Evolutionary conservation across 2,329 filamentous ascomycete genomes (phyloP).

Genomic region (Harringtonia aguacate): DNA sequence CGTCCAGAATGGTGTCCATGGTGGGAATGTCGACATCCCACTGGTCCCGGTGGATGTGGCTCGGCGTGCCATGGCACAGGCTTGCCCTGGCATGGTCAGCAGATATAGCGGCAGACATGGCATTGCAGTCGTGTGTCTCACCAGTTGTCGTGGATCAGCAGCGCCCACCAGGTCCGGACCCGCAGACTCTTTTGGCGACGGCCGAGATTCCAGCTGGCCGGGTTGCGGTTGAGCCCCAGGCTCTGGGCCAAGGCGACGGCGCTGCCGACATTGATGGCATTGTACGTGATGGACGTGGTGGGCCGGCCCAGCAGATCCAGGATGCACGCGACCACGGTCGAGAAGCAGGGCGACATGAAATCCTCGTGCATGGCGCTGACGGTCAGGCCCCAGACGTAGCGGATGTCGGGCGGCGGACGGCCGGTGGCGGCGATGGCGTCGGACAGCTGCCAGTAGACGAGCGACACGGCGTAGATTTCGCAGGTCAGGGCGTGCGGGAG

Average conservation of each 20-base stretch:
- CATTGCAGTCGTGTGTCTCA: background rate
- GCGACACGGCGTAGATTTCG: slow-evolving; percentile 3
- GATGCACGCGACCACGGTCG: slow-evolving; percentile 3
- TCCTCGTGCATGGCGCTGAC: slow-evolving; percentile 5
- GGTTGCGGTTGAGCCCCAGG: slow-evolving; percentile 3
- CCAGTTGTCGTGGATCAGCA: slow-evolving; percentile 5
- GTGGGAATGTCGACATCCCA: slow-evolving; percentile 1
- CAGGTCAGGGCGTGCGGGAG: slow-evolving; percentile 2
- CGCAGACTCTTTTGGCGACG: slow-evolving; percentile 1
- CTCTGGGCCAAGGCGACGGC: slow-evolving; percentile 4
- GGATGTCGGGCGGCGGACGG: slow-evolving; percentile 1
- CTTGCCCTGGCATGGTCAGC: background rate
- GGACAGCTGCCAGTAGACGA: slow-evolving; percentile 1
- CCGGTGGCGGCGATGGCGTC: background rate
- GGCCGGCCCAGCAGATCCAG: slow-evolving; percentile 3
- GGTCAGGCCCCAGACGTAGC: slow-evolving; percentile 10
- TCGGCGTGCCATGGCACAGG: slow-evolving; percentile 2
- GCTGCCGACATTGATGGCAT: slow-evolving; percentile 5
- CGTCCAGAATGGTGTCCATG: background rate
- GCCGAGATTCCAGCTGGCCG: slow-evolving; percentile 1
- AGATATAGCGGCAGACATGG: background rate
- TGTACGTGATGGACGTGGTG: slow-evolving; percentile 5
- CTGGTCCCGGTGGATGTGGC: slow-evolving; percentile 3
- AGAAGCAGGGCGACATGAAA: slow-evolving; percentile 2
- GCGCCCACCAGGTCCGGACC: slow-evolving; percentile 3